Evolutionary conservation across 2,329 filamentous ascomycete genomes (phyloP), one percentile per base, ranked within the genome.

Genomic region (Lanzia echinophila): DNA sequence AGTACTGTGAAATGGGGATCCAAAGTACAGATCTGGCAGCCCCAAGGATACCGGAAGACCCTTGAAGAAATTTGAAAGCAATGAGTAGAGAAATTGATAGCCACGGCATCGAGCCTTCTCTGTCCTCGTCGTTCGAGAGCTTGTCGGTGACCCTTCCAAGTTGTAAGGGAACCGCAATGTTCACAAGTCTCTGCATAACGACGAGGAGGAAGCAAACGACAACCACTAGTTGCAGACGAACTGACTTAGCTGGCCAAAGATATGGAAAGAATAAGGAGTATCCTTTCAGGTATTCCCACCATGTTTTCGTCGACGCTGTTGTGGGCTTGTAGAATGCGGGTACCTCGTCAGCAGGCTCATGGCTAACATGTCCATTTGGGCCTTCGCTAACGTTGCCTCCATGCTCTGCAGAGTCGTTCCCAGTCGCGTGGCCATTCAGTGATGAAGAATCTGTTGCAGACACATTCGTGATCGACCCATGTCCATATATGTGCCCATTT

Each of bases 1-100:
- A 96, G 70, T 97, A 96, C 69, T 99, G 94, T 34, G 91, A 90
- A 54, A 99, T 90, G 0, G 94, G 92, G 48, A 99, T 94, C 94
- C 94, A 99, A 33, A 99, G 76, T 34, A 90, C 83, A 20, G 89
- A 87, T 59, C 94, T 82, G 33, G 88, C 65, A 1, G 90, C 92
- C 7, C 90, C 90, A 33, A 99, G 79, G 45, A 97, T 74, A 19
- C 94, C 94, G 56, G 92, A 94, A 50, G 83, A 86, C 2, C 94
- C 94, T 70, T 97, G 94, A 15, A 97, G 78, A 67, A 91, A 79
- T 62, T 89, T 86, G 65, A 83, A 89, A 36, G 84, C 62, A 56
- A 96, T 86, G 69, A 95, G 89, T 10, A 96, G 71, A 52, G 80
- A 78, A 47, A 96, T 88, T 50, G 83, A 76, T 39, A 75, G 68